Conservation (phyloP, 345 rosid genomes). For the Conringia planisiliqua region DNA sequence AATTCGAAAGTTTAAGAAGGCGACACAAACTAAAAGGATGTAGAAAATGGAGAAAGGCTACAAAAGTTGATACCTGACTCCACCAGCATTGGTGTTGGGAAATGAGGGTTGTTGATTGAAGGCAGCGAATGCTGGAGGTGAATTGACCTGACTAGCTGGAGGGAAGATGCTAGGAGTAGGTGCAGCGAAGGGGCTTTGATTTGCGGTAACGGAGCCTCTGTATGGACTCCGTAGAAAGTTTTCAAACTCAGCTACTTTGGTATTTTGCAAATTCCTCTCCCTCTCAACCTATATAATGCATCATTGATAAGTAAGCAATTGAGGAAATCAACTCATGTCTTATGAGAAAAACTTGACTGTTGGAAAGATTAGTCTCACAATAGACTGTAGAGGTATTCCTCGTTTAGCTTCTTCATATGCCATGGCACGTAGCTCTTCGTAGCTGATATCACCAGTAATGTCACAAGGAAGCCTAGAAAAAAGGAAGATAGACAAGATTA, state of each 20-base stretch:
- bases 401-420: constrained; percentile 78
- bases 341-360: background rate
- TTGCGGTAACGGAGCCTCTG: constrained; percentile 35
- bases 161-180: constrained; percentile 35
- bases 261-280: constrained; percentile 60
- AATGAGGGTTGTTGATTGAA: constrained; percentile 48
- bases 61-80: constrained; percentile 36
- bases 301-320: background rate
- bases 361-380: constrained; percentile 50
- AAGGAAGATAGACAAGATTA: constrained; percentile 6
- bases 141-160: constrained; percentile 39
- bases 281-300: constrained; percentile 60
- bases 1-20: background rate
- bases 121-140: constrained; percentile 45
- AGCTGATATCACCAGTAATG: constrained; percentile 65
- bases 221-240: constrained; percentile 60
- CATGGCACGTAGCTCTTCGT: constrained; percentile 73
- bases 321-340: background rate
- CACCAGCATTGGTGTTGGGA: constrained; percentile 35
- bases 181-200: constrained; percentile 35
- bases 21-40: background rate
- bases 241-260: constrained; percentile 62
- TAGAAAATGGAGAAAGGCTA: constrained; percentile 8
- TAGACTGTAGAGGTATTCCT: constrained; percentile 71
- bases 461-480: constrained; percentile 67